Base-by-base conservation (phyloP, 2,329 filamentous ascomycete species). In the Sphaceloma murrayae region DNA sequence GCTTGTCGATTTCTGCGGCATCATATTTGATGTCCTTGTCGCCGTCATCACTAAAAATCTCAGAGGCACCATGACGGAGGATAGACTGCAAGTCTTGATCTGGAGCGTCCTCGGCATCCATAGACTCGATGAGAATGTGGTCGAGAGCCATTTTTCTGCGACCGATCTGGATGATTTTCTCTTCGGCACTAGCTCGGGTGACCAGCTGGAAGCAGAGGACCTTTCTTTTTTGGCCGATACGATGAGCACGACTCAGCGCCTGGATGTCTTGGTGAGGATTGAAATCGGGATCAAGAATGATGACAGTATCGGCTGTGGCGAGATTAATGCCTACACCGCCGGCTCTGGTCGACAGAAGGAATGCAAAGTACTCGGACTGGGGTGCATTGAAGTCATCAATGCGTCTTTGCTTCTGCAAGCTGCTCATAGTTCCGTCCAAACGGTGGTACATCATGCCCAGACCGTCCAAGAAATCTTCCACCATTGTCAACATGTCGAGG, bases 251-350 rank as follows among this genome's bases (percentile, higher is more conserved):
- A 21, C 89, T 94, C 21, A 98, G 72, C 0, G 91, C 91, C 61
- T 98, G 91, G 30, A 98, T 83, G 56, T 98, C 93, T 62, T 98
- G 91, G 58, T 98, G 91, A 0, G 91, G 91, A 50, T 98, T 98
- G 69, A 94, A 96, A 58, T 98, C 91, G 0, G 86, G 86, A 55
- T 98, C 88, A 52, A 96, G 78, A 52, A 98, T 95, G 52, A 98
- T 95, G 49, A 98, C 93, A 0, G 91, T 98, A 58, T 98, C 91
- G 2, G 91, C 91, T 5, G 88, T 94, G 0, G 91, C 91, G 45
- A 98, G 72, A 58, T 98, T 98, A 68, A 98, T 98, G 11, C 91
- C 93, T 0, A 98, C 89, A 56, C 93, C 91, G 44, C 91, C 91
- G 13, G 93, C 88, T 51, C 91, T 80, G 3, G 93, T 98, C 0